These are phyloP conservation scores for Dendrothele bispora DNA, from an alignment of 768 basidiomycete species.

Conservation along the genomic window DNA sequence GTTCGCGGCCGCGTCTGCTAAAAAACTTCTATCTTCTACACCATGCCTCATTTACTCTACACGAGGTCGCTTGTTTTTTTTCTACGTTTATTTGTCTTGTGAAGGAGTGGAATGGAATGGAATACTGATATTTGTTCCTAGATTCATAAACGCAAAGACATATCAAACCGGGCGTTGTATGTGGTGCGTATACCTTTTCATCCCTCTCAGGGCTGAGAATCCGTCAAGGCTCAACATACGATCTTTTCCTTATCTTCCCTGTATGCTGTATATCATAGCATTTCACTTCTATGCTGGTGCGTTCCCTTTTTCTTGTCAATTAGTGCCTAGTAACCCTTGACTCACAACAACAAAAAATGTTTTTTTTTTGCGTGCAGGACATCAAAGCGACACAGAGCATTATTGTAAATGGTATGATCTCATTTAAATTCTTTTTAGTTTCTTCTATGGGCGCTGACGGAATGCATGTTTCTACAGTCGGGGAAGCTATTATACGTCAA, in stretches of 20 bases:
- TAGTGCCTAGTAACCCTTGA: slow-evolving; percentile 2
- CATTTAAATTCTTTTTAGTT: neutral
- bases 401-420: slow-evolving; percentile 60
- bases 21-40: no score
- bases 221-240: neutral
- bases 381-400: slow-evolving; percentile 66
- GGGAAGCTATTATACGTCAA: slow-evolving; percentile 66
- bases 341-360: neutral
- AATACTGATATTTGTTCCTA: no score
- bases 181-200: slow-evolving; percentile 44
- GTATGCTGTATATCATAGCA: slow-evolving; percentile 39
- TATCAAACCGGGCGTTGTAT: slow-evolving; percentile 58
- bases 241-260: neutral
- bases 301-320: slow-evolving; percentile 13
- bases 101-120: no score
- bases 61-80: no score
- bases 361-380: slow-evolving; percentile 43
- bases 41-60: no score
- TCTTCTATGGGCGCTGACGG: neutral
- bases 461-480: slow-evolving; percentile 37
- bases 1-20: no score
- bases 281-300: slow-evolving; percentile 70
- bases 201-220: slow-evolving; percentile 10
- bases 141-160: slow-evolving; percentile 61
- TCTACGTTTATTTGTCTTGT: no score